phyloP scores from a whole-genome alignment of 441 rosid species.

The Breynia disticha region DNA sequence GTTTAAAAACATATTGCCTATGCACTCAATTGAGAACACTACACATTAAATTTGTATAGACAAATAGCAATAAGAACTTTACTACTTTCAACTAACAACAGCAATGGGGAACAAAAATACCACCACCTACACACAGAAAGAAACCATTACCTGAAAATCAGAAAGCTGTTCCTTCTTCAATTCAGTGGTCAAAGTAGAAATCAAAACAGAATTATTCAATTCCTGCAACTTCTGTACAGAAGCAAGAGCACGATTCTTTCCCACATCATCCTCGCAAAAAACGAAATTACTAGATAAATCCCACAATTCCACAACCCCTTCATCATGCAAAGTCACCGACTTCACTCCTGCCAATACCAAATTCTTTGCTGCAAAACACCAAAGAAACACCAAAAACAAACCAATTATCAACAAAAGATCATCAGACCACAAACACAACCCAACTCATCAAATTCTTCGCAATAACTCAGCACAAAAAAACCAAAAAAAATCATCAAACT shows the following conservation, averaged over 20 bases:
- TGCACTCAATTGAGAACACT: not conserved
- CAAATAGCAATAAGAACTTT: not conserved
- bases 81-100: not conserved
- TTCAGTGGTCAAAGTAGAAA: conserved; percentile 53
- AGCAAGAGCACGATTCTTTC: conserved; percentile 82
- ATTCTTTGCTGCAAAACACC: conserved; percentile 57
- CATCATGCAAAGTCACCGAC: conserved; percentile 84
- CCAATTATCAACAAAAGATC: not conserved
- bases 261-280: conserved; percentile 65
- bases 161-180: conserved; percentile 64
- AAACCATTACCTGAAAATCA: conserved; percentile 50
- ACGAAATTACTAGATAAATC: conserved; percentile 76
- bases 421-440: not conserved
- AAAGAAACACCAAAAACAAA: not conserved
- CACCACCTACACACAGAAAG: not conserved
- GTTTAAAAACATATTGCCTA: not conserved
- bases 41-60: not conserved
- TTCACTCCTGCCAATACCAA: conserved; percentile 85
- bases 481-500: conserved; percentile 48
- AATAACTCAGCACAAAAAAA: not conserved
- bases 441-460: not conserved
- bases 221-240: conserved; percentile 85
- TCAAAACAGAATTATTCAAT: conserved; percentile 66
- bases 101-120: conserved; percentile 1
- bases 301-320: conserved; percentile 70